These are phyloP conservation scores for Kentomonas sorsogonicus DNA, from an alignment of 208 protist species.

Conservation along the genomic window DNA sequence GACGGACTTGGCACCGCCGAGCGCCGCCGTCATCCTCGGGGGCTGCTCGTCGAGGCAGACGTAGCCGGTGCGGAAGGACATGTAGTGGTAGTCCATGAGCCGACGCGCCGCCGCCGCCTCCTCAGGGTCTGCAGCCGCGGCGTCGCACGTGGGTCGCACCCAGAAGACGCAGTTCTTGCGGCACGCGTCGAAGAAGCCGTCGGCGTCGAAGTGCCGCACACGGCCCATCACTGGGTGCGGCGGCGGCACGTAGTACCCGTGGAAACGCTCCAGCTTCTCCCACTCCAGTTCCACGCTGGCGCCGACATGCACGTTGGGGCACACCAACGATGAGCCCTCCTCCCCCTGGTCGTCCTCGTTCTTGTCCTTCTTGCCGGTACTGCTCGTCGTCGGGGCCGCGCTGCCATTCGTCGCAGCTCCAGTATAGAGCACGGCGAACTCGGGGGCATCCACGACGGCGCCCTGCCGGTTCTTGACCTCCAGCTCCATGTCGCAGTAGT, in stretches of 20 bases:
- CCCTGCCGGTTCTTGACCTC: constrained; percentile 54
- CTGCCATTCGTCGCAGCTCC: constrained; percentile 23
- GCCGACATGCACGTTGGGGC: constrained; percentile 53
- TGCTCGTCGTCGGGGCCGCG: constrained; percentile 5
- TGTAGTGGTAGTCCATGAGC: constrained; percentile 36
- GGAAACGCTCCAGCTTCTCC: constrained; percentile 48
- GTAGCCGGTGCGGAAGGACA: constrained; percentile 62
- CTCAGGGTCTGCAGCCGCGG: constrained; percentile 9
- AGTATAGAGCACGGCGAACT: constrained; percentile 67
- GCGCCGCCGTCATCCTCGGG: constrained; percentile 6
- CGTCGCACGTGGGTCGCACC: constrained; percentile 48
- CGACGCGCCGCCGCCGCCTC: constrained; percentile 11
- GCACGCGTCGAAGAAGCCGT: constrained; percentile 58
- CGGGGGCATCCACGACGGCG: constrained; percentile 43
- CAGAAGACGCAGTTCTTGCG: constrained; percentile 66
- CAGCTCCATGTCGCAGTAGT: constrained; percentile 62
- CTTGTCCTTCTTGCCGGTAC: constrained; percentile 7
- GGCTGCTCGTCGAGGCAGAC: constrained; percentile 55
- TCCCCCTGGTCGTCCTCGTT: not conserved
- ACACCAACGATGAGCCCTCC: constrained; percentile 32
- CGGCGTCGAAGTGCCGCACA: constrained; percentile 34
- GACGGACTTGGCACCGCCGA: not conserved
- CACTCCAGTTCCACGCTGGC: constrained; percentile 51
- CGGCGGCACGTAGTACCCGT: constrained; percentile 40
- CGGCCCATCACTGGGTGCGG: constrained; percentile 34